Evolutionary conservation across 2,329 filamentous ascomycete genomes (phyloP).

Genomic region (Aspergillus proliferans): DNA sequence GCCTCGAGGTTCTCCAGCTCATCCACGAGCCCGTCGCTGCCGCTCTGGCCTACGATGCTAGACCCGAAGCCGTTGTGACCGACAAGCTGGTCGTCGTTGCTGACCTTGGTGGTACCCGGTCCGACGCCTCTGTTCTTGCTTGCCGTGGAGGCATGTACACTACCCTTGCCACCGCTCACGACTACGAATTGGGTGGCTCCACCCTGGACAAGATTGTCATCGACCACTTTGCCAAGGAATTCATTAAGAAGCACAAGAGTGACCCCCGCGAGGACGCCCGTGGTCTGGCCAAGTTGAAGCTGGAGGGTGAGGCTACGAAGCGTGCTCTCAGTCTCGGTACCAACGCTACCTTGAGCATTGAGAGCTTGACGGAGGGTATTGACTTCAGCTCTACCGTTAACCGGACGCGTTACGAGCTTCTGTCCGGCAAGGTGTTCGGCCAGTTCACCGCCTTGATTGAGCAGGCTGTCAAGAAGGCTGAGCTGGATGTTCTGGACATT

Average conservation of each 20-base stretch:
- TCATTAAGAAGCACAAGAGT: conserved; percentile 89
- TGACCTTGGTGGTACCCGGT: conserved; percentile 86
- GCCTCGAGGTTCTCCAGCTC: conserved; percentile 83
- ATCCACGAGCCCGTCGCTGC: conserved; percentile 88
- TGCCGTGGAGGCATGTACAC: conserved; percentile 95
- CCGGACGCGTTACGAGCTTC: conserved; percentile 83
- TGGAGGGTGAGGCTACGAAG: conserved; percentile 86
- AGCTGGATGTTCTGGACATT: conserved; percentile 83
- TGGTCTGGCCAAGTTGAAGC: conserved; percentile 83
- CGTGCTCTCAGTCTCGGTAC: conserved; percentile 82
- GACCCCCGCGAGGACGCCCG: conserved; percentile 78
- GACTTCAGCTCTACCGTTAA: conserved; percentile 93
- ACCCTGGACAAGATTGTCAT: conserved; percentile 86
- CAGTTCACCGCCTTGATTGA: conserved; percentile 83
- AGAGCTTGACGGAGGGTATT: conserved; percentile 79
- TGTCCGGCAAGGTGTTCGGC: conserved; percentile 77
- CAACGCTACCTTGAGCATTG: conserved; percentile 87
- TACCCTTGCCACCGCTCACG: conserved; percentile 84
- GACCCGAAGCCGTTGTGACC: conserved; percentile 62
- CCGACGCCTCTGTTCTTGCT: conserved; percentile 83
- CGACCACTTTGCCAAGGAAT: conserved; percentile 97
- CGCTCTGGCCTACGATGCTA: conserved; percentile 83
- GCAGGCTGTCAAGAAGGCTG: conserved; percentile 82
- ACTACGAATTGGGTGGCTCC: conserved; percentile 85
- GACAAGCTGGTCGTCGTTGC: conserved; percentile 92